Base-by-base conservation (phyloP, 768 basidiomycete genomes). In the Amanita rubescens region DNA sequence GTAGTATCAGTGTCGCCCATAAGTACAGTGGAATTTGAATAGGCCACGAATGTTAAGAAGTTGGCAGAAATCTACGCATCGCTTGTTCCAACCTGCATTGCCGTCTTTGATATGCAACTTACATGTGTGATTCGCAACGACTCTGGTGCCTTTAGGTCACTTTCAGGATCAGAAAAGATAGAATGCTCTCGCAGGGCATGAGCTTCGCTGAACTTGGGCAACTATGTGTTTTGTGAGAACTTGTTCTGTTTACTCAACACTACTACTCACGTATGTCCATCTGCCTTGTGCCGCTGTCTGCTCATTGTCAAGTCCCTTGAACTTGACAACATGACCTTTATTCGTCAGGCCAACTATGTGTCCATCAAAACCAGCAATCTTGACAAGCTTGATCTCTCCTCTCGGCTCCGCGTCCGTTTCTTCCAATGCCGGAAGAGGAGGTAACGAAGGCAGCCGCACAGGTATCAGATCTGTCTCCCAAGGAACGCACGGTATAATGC, bases 341-440 rank as follows among this genome's bases (percentile, higher is more conserved):
- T 87, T 82, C 12, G 92, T 94, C 60, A 98, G 69, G 11, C 86
- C 94, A 54, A 95, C 69, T 24, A 96, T 64, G 58, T 82, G 77
- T 45, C 75, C 72, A 51, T 90, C 82, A 56, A 92, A 77, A 3
- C 82, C 87, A 8, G 91, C 94, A 41, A 98, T 84, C 67, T 90
- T 84, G 32, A 91, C 75, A 34, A 96, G 74, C 63, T 74, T 75
- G 12, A 69, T 71, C 30, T 67, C 64, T 42, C 63, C 53, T 32
- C 66, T 62, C 27, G 65, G 57, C 38, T 62, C 58, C 46, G 59
- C 49, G 6, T 63, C 55, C 9, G 63, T 68, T 22, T 60, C 53
- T 3, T 60, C 49, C 14, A 87, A 62, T 11, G 69, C 68, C 1
- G 90, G 89, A 27, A 92, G 71, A 17, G 60, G 49, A 34, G 86